Evolutionary conservation across 1,284 basidiomycete genomes (phyloP), one percentile per base, ranked within the genome.

Genomic region (Microbotryomycetes sp.): DNA sequence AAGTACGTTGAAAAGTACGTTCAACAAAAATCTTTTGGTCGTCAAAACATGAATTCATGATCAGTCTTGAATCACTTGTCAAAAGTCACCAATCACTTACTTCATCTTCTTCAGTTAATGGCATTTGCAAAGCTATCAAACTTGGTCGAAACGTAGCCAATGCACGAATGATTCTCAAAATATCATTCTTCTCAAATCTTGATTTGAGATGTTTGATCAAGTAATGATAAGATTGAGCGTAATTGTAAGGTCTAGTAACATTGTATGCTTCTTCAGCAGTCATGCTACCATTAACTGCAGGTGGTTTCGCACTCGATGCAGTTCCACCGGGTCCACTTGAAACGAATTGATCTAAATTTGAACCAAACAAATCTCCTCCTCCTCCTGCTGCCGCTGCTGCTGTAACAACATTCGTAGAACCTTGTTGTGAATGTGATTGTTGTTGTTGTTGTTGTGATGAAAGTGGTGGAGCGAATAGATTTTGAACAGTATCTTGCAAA

Each of bases 101-200:
- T 75, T 94, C 92, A 77, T 96, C 92, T 70, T 93, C 90, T 63
- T 89, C 84, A 16, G 88, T 88, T 76, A 94, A 80, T 28, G 90
- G 89, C 89, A 93, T 92, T 81, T 97, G 93, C 56, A 97, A 79
- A 6, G 94, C 93, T 72, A 98, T 97, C 62, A 97, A 82, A 59
- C 89, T 92, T 9, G 94, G 94, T 55, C 94, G 83, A 75, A 93
- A 94, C 53, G 96, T 91, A 42, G 94, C 92, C 56, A 98, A 80
- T 19, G 92, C 90, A 49, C 92, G 86, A 26, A 97, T 92, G 68
- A 98, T 88, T 58, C 92, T 88, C 49, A 98, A 77, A 60, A 94
- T 92, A 71, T 97, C 92, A 73, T 88, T 88, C 79, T 97, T 96
- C 73, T 94, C 91, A 76, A 96, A 97, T 68, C 89, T 92, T 77